Evolutionary conservation across 2,329 filamentous ascomycete genomes (phyloP).

Genomic region (Pseudocercospora fijiensis): DNA sequence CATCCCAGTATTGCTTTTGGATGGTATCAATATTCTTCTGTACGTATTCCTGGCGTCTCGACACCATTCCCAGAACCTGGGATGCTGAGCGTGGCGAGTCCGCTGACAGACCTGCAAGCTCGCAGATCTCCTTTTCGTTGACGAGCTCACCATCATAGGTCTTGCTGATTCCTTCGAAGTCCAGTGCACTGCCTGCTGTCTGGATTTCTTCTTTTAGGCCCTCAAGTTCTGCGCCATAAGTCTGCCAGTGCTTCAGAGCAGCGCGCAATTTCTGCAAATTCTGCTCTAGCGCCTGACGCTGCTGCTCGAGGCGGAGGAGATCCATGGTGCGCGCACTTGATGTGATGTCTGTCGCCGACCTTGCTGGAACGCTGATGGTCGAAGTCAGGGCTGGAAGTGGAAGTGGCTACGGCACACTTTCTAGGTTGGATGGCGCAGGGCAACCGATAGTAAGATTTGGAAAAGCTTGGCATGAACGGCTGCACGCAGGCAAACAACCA

Average conservation of each 20-base stretch:
- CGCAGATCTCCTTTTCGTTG: slow-evolving; percentile 59
- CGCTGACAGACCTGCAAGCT: slow-evolving; percentile 52
- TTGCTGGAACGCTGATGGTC: not conserved
- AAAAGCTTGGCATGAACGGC: not conserved
- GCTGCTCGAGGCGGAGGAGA: slow-evolving; percentile 69
- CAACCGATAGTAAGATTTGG: not conserved
- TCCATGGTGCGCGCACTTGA: slow-evolving; percentile 39
- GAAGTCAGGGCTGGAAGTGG: not conserved
- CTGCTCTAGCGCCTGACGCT: slow-evolving; percentile 71
- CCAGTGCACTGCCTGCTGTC: slow-evolving; percentile 42
- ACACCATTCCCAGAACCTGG: slow-evolving; percentile 67
- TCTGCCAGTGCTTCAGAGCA: slow-evolving; percentile 82
- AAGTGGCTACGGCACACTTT: not conserved
- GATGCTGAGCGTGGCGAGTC: slow-evolving; percentile 52
- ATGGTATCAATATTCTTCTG: slow-evolving; percentile 74
- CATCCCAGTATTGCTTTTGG: slow-evolving; percentile 67
- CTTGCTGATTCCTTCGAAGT: slow-evolving; percentile 48
- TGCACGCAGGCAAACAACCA: not conserved
- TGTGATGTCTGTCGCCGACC: not conserved
- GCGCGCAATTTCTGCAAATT: slow-evolving; percentile 72
- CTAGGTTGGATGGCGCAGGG: not conserved
- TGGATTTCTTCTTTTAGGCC: slow-evolving; percentile 79
- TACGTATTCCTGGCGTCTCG: slow-evolving; percentile 84
- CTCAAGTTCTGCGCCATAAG: slow-evolving; percentile 90
- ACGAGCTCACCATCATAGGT: slow-evolving; percentile 65